Evolutionary conservation across 2,329 filamentous ascomycete genomes (phyloP).

Genomic region (Rosellinia necatrix): DNA sequence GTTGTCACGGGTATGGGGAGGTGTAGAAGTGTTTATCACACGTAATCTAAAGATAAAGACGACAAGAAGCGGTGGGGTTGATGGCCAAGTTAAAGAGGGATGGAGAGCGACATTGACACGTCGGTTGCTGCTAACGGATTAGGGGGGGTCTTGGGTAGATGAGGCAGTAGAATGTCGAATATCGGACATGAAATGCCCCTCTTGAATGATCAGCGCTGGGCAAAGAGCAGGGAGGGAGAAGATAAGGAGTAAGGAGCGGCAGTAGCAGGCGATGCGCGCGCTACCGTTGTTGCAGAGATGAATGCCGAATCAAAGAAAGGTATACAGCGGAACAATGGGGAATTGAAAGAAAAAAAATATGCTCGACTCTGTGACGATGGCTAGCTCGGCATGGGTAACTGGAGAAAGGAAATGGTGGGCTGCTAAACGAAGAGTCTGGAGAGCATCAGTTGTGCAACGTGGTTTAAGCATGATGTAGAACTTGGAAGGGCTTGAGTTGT

Average conservation of each 20-base stretch:
- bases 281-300: neutral
- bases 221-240: conserved; percentile 1
- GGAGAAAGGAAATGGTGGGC: too few relatives aligned
- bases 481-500: too few relatives aligned
- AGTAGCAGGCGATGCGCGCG: conserved; percentile 4
- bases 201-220: conserved; percentile 18
- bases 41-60: neutral
- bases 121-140: conserved; percentile 10
- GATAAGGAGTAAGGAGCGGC: neutral
- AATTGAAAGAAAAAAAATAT: neutral
- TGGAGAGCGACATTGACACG: conserved; percentile 4
- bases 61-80: neutral
- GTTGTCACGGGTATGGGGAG: conserved; percentile 1
- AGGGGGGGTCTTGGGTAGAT: conserved; percentile 15
- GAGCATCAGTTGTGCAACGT: too few relatives aligned
- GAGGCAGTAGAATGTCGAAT: conserved; percentile 23
- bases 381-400: too few relatives aligned
- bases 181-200: conserved; percentile 24
- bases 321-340: too few relatives aligned
- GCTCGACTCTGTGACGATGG: too few relatives aligned
- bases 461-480: too few relatives aligned
- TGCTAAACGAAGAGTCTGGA: too few relatives aligned
- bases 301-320: neutral
- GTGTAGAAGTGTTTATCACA: neutral
- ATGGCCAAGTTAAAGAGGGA: conserved; percentile 9